Base-by-base conservation (phyloP, 306 rosid genomes). In the Malus sieversii region DNA sequence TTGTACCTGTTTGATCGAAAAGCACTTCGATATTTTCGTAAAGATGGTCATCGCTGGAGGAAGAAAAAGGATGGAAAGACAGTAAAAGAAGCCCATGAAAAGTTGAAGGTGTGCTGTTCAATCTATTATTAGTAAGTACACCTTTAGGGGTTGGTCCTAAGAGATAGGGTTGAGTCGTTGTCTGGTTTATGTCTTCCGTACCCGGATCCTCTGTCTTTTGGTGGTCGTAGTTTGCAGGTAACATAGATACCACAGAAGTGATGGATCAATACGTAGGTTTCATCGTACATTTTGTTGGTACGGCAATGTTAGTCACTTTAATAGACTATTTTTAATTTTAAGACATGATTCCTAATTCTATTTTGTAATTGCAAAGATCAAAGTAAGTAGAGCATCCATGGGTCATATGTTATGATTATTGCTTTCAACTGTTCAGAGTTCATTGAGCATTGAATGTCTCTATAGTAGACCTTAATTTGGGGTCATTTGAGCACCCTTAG, bases 71-170 rank as follows among this genome's bases (percentile, higher is more conserved):
- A 89, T 77, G 97, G 97, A 63, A 89, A 86, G 76, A 85, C 97
- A 58, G 85, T 91, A 59, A 89, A 82, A 87, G 97, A 91, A 87
- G 92, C 94, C 40, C 94, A 89, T 82, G 97, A 91, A 86, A 89
- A 89, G 90, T 85, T 91, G 89, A 91, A 91, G 94, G 97, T 89
- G 91, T 88, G 93, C 91, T 82, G 90, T 85, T 84, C 88, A 81
- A 86, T 86, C 82, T 88, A 62, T 84, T 86, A 79, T 84, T 88
- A 75, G 90, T 88, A 85, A 85, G 88, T 88, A 83, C 79, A 77
- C 80, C 48, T 78, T 82, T 84, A 81, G 62, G 35, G 48, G 51
- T 70, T 59, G 80, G 77, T 78, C 70, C 68, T 77, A 45, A 58
- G 29, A 58, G 14, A 64, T 59, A 45, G 66, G 57, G 75, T 46